A percentile compares a stretch with the other conserved stretches of the same genome.
These are phyloP conservation scores for Kazachstania martiniae DNA, from an alignment of 805 yeast genomes.

Conservation along the genomic window DNA sequence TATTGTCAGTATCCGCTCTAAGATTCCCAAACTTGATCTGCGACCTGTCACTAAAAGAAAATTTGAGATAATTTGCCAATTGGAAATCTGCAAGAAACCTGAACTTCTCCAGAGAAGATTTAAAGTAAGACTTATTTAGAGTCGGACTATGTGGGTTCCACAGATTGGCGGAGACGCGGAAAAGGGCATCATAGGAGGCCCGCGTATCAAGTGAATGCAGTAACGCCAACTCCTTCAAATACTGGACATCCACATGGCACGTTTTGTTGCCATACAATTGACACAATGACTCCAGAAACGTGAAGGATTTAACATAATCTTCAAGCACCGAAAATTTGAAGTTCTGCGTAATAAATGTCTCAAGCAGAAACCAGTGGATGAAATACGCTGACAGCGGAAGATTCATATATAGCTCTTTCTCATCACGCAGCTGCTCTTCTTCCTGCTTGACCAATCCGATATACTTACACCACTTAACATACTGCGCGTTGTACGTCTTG, in stretches of 20 bases:
- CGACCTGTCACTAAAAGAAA: conserved; percentile 18
- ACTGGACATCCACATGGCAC: too few species aligned
- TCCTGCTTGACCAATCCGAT: conserved; percentile 5
- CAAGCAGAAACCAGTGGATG: conserved; percentile 21
- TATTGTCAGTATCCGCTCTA: conserved; percentile 1
- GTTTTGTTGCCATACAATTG: conserved; percentile 13
- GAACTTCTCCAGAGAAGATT: conserved; percentile 19
- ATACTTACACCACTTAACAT: conserved; percentile 19
- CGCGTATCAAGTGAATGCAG: conserved; percentile 11
- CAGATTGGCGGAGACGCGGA: conserved; percentile 18
- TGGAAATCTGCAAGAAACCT: conserved; percentile 25
- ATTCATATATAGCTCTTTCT: conserved; percentile 8
- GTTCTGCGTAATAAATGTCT: conserved; percentile 8
- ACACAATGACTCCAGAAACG: conserved; percentile 16
- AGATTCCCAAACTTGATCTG: conserved; percentile 15
- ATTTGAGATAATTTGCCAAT: conserved; percentile 14
- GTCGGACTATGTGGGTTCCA: conserved; percentile 22
- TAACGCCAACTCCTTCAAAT: conserved; percentile 19
- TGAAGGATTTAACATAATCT: conserved; percentile 9
- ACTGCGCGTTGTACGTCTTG: conserved; percentile 19
- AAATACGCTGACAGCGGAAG: conserved; percentile 17
- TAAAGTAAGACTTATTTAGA: conserved; percentile 19
- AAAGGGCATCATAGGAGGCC: background rate
- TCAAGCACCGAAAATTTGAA: too few species aligned
- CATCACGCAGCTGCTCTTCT: background rate